Evolutionary conservation across 1,284 basidiomycete genomes (phyloP).

Genomic region (Ustilago vetiveriae): DNA sequence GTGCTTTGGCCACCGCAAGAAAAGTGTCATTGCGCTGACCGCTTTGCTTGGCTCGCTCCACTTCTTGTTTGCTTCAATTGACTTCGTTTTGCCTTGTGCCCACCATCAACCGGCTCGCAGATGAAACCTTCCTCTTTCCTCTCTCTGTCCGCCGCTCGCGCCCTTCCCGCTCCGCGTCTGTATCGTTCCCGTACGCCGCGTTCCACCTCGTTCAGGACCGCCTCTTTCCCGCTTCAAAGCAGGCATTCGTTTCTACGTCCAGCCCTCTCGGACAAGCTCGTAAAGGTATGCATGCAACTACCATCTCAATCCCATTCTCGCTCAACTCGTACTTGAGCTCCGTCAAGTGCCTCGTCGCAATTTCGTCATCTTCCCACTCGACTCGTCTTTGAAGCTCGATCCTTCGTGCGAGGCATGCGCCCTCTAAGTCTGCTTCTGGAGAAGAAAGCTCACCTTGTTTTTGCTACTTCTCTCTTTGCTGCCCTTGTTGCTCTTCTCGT

Average conservation of each 20-base stretch:
- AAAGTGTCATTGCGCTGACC: constrained; percentile 5
- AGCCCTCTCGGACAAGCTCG: constrained; percentile 5
- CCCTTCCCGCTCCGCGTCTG: constrained; percentile 16
- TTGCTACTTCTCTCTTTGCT: constrained; percentile 26
- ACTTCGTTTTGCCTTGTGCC: constrained; percentile 8
- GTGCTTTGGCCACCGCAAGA: no score
- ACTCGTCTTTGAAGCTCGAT: not conserved
- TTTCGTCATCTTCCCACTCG: not conserved
- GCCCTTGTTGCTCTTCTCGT: constrained; percentile 14
- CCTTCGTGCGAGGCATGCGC: constrained; percentile 6
- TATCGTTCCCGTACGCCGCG: not conserved
- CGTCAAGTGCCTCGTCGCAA: not conserved
- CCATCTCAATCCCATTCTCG: not conserved
- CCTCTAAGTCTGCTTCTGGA: not conserved
- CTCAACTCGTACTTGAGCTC: constrained; percentile 1
- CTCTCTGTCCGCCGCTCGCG: constrained; percentile 13
- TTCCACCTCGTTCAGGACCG: not conserved
- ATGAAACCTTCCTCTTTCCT: constrained; percentile 32
- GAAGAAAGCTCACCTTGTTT: constrained; percentile 29
- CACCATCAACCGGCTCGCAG: constrained; percentile 33
- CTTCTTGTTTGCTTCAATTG: not conserved
- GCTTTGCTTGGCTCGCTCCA: constrained; percentile 4
- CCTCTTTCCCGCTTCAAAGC: constrained; percentile 6
- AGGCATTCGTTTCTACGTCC: constrained; percentile 5
- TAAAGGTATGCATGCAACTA: constrained; percentile 29